Evolutionary conservation across 23 red algal genomes (phyloP), one percentile per base, ranked within the genome.

Genomic region (Rhodosorus marinus): DNA sequence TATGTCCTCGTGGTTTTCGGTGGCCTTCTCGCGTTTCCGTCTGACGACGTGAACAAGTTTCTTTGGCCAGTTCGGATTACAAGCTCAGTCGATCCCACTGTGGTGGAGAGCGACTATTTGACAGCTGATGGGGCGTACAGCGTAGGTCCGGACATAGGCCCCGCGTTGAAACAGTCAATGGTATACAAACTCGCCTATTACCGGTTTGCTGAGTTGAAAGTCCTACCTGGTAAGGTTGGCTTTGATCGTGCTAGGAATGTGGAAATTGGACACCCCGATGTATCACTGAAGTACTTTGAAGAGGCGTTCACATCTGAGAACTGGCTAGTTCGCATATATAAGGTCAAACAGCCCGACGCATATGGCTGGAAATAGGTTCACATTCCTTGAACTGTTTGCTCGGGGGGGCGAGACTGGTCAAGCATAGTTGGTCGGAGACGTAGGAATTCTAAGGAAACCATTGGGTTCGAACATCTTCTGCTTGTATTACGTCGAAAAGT

Each of bases 41-140:
- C 68, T 3, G 90, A 98, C 59, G 90, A 98, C 34, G 81, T 98
- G 55, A 98, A 98, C 79, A 98, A 98, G 67, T 98, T 98, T 63
- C 57, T 98, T 36, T 98, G 90, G 90, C 77, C 77, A 60, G 75
- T 98, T 27, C 70, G 90, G 26, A 98, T 98, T 35, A 53, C 71
- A 22, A 62, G 60, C 36, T 80, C 71, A 28, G 90, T 98, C 24
- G 90, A 98, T 70, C 70, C 75, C 35, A 65, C 78, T 2, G 69
- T 98, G 32, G 55, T 70, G 25, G 90, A 98, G 63, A 58, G 55
- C 25, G 68, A 79, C 38, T 98, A 84, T 56, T 55, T 98, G 43
- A 63, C 90, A 1, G 3, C 60, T 7, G 52, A 77, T n/a, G 90
- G 90, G 2, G 67, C 61, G 38, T 98, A 84, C 58, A 55, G 64